phyloP scores from a whole-genome alignment of 805 yeast species.

The Pichia manshurica region DNA sequence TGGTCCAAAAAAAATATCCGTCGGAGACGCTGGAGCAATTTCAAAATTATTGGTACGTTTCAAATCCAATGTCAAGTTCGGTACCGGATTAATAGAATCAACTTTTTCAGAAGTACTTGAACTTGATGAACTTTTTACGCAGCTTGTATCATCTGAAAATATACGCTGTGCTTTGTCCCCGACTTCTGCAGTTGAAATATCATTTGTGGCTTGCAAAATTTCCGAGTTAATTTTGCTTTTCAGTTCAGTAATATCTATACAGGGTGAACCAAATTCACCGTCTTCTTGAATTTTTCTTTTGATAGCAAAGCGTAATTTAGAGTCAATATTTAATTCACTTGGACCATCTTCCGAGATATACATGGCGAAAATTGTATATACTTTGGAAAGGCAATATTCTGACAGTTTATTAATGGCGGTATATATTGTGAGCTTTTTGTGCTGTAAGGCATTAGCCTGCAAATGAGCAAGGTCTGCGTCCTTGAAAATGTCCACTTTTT shows the following conservation, averaged over 20 bases:
- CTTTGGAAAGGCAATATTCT: conserved; percentile 52
- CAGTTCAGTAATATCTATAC: conserved; percentile 4
- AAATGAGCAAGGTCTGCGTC: background rate
- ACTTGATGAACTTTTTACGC: background rate
- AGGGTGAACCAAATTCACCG: conserved; percentile 2
- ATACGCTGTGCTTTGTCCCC: too few relatives aligned
- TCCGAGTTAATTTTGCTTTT: background rate
- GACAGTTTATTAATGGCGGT: conserved; percentile 39
- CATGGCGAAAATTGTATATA: conserved; percentile 59
- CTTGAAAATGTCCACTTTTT: conserved; percentile 3
- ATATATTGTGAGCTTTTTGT: conserved; percentile 29
- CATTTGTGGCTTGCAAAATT: background rate
- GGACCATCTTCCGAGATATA: conserved; percentile 65
- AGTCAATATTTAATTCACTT: conserved; percentile 61
- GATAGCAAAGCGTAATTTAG: conserved; percentile 18
- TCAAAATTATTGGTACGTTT: conserved; percentile 6
- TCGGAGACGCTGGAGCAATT: conserved; percentile 26
- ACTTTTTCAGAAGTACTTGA: background rate
- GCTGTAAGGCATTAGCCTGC: conserved; percentile 16
- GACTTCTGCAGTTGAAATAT: background rate
- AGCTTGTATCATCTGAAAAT: too few relatives aligned
- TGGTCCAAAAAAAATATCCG: conserved; percentile 28
- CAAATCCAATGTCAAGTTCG: conserved; percentile 5
- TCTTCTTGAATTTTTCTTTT: conserved; percentile 4
- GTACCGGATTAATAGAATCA: background rate